phyloP scores from a whole-genome alignment of 2,329 filamentous ascomycete genomes.

The Colletotrichum euphorbiae region DNA sequence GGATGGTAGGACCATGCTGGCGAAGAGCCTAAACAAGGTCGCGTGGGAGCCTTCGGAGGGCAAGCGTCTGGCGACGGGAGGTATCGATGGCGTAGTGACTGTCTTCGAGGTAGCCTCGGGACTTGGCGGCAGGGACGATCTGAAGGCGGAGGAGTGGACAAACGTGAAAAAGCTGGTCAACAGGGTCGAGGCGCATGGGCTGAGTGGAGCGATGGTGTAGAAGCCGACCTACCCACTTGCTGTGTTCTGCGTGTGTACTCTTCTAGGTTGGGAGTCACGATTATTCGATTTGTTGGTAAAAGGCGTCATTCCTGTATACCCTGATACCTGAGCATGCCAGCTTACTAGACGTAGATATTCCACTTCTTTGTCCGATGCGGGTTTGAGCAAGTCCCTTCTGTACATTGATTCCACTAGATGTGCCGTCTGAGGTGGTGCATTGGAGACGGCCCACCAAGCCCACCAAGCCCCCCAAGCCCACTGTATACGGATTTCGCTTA shows the following conservation, averaged over 20 bases:
- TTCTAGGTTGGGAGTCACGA: conserved; percentile 22
- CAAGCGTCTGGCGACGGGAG: conserved; percentile 86
- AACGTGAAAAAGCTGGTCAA: conserved; percentile 90
- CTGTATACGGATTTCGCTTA: conserved; percentile 7
- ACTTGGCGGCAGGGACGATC: conserved; percentile 84
- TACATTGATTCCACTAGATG: not conserved
- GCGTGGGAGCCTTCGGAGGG: conserved; percentile 95
- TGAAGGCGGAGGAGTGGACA: conserved; percentile 91
- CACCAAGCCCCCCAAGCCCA: not conserved
- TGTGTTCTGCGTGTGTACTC: conserved; percentile 44
- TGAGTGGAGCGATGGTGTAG: conserved; percentile 58
- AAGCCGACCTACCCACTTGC: conserved; percentile 1
- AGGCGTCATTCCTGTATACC: conserved; percentile 39
- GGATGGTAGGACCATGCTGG: conserved; percentile 75
- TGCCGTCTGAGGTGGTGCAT: not conserved
- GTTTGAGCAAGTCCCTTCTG: not conserved
- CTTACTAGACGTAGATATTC: conserved; percentile 1
- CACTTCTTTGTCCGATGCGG: not conserved
- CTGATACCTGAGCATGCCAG: conserved; percentile 30
- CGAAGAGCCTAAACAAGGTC: conserved; percentile 91
- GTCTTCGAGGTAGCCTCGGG: conserved; percentile 92
- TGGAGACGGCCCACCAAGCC: not conserved
- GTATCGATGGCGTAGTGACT: conserved; percentile 89
- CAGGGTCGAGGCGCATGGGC: conserved; percentile 73
- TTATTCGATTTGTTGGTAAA: conserved; percentile 38